Conservation (phyloP, 495 filamentous ascomycete genomes). For the Penicillium nucicola region DNA sequence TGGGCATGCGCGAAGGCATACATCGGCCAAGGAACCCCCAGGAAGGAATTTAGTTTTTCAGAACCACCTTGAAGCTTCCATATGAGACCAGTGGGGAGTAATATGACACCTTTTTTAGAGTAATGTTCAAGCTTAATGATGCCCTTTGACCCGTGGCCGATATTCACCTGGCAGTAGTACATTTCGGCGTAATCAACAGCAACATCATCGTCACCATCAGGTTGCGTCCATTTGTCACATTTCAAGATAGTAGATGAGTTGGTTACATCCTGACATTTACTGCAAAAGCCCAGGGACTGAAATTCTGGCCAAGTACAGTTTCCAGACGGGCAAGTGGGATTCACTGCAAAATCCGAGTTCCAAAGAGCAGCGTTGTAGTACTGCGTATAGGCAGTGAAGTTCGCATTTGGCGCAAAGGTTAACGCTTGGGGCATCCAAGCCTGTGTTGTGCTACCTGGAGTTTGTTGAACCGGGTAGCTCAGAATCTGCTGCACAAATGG, state of each 20-base stretch:
- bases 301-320: constrained; percentile 6
- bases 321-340: constrained; percentile 3
- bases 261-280: constrained; percentile 5
- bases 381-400: neutral
- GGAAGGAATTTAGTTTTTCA: neutral
- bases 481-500: constrained; percentile 32
- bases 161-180: neutral
- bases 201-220: too few species aligned
- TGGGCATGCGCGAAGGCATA: neutral
- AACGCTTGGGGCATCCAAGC: neutral
- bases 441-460: neutral
- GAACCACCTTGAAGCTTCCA: too few species aligned
- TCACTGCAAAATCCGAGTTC: neutral
- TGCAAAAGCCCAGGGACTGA: constrained; percentile 2
- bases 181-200: neutral
- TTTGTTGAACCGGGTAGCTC: constrained; percentile 10
- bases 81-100: too few species aligned
- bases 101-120: too few species aligned
- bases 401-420: too few species aligned
- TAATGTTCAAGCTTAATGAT: too few species aligned
- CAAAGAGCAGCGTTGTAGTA: neutral
- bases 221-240: neutral
- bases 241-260: neutral
- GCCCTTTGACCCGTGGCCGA: neutral
- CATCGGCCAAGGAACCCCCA: neutral